Evolutionary conservation across 129 eudicot species (phyloP), one percentile per base, ranked within the genome.

Genomic region (Flaveria bidentis): DNA sequence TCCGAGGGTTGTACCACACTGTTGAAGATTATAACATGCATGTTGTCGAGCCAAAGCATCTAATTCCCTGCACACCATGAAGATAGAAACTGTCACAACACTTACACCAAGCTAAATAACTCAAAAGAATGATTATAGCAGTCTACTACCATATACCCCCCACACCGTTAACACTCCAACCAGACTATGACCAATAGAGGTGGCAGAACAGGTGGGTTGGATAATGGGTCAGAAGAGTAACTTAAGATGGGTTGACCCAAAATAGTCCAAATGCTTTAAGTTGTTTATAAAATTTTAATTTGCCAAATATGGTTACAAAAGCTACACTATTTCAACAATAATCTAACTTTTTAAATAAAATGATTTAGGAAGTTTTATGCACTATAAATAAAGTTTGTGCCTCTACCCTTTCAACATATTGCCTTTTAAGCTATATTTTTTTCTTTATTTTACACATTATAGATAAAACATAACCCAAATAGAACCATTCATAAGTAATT

Each of bases 1-100:
- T 81, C 99, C 97, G n/a, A 94, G 97, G 30, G 99, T 94, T 44
- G 96, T 91, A 67, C 88, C 91, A 79, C 96, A 89, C 53, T 92
- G 97, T 69, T 83, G 89, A 74, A 94, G 99, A 86, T 94, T 94
- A 75, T 85, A 94, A 74, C 92, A 91, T 71, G 97, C 88, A 84
- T 94, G 97, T 63, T 91, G 93, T 73, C 99, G 87, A 50, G 96
- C 91, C 82, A 94, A 82, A 51, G 87, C 88, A 85, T 94, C 99
- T 87, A 94, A 73, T 82, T 94, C 99, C 99, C 99, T 94, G 78
- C 55, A 76, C 52, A 77, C 26, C 39, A 75, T 74, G 45, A 68
- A 53, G 45, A 72, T 3, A 55, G 69, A 71, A 73, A 67, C 26
- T 20, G 39, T 52, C 11, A 41, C 45, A 16, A 69, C 30, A 36